phyloP scores from a whole-genome alignment of 1,284 basidiomycete genomes.

The Microbotryum scabiosae region DNA sequence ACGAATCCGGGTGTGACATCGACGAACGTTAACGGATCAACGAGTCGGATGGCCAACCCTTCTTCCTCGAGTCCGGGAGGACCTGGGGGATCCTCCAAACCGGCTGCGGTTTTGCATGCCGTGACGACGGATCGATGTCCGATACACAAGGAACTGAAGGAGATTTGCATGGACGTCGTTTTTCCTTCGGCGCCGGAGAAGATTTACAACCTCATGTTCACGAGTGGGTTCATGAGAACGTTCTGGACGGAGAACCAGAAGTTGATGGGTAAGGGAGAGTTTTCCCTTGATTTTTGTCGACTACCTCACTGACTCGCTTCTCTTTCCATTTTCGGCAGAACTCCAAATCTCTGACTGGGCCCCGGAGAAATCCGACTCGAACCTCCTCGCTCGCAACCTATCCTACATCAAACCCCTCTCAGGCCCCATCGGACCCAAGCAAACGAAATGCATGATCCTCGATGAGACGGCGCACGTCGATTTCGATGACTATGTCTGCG shows the following conservation, averaged over 20 bases:
- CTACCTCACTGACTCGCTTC: background rate
- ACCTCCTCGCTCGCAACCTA: conserved; percentile 72
- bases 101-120: conserved; percentile 9
- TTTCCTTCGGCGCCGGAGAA: conserved; percentile 87
- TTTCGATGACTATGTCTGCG: conserved; percentile 72
- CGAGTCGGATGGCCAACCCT: too few relatives aligned
- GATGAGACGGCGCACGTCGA: conserved; percentile 78
- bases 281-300: background rate
- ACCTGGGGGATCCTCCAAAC: conserved; percentile 7
- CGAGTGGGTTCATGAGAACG: conserved; percentile 88
- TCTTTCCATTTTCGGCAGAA: conserved; percentile 48
- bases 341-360: conserved; percentile 88
- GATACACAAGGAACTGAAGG: conserved; percentile 30
- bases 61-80: too few relatives aligned
- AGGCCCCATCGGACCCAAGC: conserved; percentile 81
- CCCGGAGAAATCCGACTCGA: conserved; percentile 55
- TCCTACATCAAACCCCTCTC: conserved; percentile 92
- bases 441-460: conserved; percentile 85
- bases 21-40: too few relatives aligned
- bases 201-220: conserved; percentile 92
- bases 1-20: too few relatives aligned
- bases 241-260: conserved; percentile 86
- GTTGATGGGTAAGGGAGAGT: conserved; percentile 59
- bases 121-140: conserved; percentile 22
- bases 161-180: conserved; percentile 23